phyloP scores from a whole-genome alignment of 768 basidiomycete species.

The Pisolithus sp. region DNA sequence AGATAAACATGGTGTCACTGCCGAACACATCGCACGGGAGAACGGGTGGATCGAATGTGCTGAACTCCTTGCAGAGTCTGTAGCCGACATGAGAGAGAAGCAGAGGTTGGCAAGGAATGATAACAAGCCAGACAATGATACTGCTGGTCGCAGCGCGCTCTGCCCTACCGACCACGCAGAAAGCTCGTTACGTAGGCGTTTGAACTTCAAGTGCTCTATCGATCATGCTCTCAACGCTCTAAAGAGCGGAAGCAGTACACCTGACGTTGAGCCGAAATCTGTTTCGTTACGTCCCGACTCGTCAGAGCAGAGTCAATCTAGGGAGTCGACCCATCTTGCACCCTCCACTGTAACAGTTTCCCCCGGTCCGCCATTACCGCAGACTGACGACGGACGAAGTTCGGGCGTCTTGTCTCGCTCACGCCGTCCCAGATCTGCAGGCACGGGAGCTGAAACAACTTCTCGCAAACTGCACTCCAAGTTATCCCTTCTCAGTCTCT shows the following conservation, averaged over 20 bases:
- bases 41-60: constrained; percentile 79
- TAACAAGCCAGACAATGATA: constrained; percentile 17
- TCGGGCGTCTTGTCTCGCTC: constrained; percentile 30
- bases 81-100: constrained; percentile 48
- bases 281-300: constrained; percentile 4
- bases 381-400: constrained; percentile 35
- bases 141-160: constrained; percentile 14
- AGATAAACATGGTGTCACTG: constrained; percentile 90
- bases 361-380: constrained; percentile 60
- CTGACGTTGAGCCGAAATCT: constrained; percentile 24
- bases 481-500: constrained; percentile 67
- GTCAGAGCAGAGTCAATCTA: constrained; percentile 13
- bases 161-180: constrained; percentile 27
- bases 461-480: constrained; percentile 55
- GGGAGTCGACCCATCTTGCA: constrained; percentile 1
- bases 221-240: constrained; percentile 61
- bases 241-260: constrained; percentile 28
- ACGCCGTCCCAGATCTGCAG: constrained; percentile 66
- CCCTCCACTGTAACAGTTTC: constrained; percentile 17
- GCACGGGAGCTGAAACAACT: constrained; percentile 51
- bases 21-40: constrained; percentile 75
- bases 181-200: constrained; percentile 34
- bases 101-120: constrained; percentile 51
- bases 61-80: constrained; percentile 62
- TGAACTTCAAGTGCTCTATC: constrained; percentile 74